Evolutionary conservation across 2,329 filamentous ascomycete species (phyloP), one percentile per base, ranked within the genome.

Genomic region (Pseudovirgaria hyperparasitica): DNA sequence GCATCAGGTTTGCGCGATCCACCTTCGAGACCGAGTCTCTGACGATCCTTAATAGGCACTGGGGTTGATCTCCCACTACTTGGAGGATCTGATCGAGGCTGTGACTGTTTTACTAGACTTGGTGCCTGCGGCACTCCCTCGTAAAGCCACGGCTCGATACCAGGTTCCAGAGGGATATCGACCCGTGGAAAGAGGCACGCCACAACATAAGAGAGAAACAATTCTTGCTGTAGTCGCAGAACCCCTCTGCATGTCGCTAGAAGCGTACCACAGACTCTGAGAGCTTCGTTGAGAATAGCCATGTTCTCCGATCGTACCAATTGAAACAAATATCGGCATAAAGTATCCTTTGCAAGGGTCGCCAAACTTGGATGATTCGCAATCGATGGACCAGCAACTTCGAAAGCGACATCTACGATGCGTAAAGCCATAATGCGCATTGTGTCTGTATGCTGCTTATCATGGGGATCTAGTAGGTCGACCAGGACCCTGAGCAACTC

Each of bases 401-500:
- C 90, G 13, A 98, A 69, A 2, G 90, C 90, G 23, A 98, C 90
- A 51, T 98, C 90, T 29, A 98, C 90, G 37, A 98, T 96, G 22
- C 90, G 75, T 38, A 98, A 60, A 11, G 90, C 90, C 86, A 98
- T 98, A 21, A 98, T 84, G 41, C 87, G 74, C 78, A 96, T 90
- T 1, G 82, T 78, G 48, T 98, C 90, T 3, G 85, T 92, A 52
- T 94, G 82, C 41, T 87, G 82, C 27, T 74, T 76, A 53, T 96
- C 87, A 45, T 93, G 82, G 2, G 92, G 90, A 47, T 98, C 85
- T 15, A 98, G 60, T 10, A 98, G 75, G 50, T 92, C 87, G 23
- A 96, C 87, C 15, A 98, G 62, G 22, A 96, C 90, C 28, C 90
- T 69, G 49, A 98, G 93, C 1, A 98, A 68, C 50, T 98, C 92